Conservation (phyloP, 108 stramenopile species). For the Pseudonitzschia multistriata region DNA sequence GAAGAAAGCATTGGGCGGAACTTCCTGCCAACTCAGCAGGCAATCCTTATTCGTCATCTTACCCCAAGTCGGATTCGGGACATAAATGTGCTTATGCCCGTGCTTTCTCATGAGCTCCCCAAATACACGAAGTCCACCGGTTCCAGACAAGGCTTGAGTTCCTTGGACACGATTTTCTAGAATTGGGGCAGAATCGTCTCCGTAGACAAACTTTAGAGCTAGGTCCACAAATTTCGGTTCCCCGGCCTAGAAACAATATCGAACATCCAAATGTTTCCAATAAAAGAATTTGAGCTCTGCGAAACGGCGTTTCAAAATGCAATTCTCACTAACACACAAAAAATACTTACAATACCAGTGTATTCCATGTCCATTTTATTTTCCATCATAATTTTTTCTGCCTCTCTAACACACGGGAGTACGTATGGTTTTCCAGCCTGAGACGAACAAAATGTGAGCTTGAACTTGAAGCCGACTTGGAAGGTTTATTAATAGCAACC, state of each 20-base stretch:
- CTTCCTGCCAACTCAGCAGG: neutral
- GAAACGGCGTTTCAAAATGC: neutral
- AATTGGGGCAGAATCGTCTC: conserved; percentile 82
- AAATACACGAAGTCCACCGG: conserved; percentile 94
- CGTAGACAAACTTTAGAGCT: conserved; percentile 93
- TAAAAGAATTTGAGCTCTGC: no score
- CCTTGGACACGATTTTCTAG: conserved; percentile 83
- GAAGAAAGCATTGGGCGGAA: neutral
- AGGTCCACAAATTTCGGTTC: conserved; percentile 86
- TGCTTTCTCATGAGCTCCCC: conserved; percentile 87
- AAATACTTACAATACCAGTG: conserved; percentile 63
- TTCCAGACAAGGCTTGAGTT: conserved; percentile 96
- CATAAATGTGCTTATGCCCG: conserved; percentile 85
- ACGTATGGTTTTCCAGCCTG: conserved; percentile 90
- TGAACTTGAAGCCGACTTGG: no score
- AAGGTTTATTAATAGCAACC: no score
- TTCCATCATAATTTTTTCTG: conserved; percentile 80
- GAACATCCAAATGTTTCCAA: neutral
- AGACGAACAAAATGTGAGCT: neutral
- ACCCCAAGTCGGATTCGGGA: conserved; percentile 88
- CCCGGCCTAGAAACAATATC: conserved; percentile 56
- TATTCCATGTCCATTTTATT: conserved; percentile 80
- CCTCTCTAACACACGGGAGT: conserved; percentile 91
- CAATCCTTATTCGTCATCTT: neutral
- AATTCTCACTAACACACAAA: neutral